A percentile compares a stretch with the other conserved stretches of the same genome.
phyloP scores from a whole-genome alignment of 768 basidiomycete genomes.

The Termitomyces sp. region DNA sequence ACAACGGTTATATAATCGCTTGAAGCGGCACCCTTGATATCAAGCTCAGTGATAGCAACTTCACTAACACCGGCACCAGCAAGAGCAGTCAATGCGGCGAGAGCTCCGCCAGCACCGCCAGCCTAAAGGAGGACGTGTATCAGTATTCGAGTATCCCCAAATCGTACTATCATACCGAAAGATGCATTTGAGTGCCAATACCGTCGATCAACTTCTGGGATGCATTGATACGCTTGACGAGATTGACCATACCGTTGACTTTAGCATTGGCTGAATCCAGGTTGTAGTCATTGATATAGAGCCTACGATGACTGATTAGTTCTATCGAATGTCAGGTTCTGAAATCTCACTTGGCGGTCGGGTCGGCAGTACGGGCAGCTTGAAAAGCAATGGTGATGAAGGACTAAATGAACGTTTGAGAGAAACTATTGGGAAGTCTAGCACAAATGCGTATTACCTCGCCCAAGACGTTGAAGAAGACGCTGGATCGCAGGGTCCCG shows the following conservation, averaged over 20 bases:
- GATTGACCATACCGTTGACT: constrained; percentile 31
- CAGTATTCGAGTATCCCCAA: not conserved
- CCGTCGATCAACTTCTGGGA: constrained; percentile 41
- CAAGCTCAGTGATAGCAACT: constrained; percentile 49
- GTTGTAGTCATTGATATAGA: constrained; percentile 45
- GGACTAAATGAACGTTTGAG: constrained; percentile 20
- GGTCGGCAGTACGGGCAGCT: constrained; percentile 46
- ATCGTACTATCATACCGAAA: constrained; percentile 19
- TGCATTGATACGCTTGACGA: constrained; percentile 37
- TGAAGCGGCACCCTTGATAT: constrained; percentile 33
- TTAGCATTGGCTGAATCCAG: constrained; percentile 50
- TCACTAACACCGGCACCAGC: constrained; percentile 24
- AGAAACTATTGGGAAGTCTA: not conserved
- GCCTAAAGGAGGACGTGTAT: not conserved
- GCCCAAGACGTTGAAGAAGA: constrained; percentile 49
- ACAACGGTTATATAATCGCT: constrained; percentile 19
- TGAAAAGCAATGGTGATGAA: constrained; percentile 51
- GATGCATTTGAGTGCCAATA: constrained; percentile 49
- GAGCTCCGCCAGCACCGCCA: not conserved
- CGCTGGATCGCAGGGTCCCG: constrained; percentile 41
- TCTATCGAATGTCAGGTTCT: not conserved
- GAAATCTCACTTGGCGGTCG: constrained; percentile 36
- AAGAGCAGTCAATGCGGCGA: not conserved
- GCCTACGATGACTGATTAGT: constrained; percentile 11
- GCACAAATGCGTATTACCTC: constrained; percentile 20